Evolutionary conservation across 1,284 basidiomycete genomes (phyloP).

Genomic region (Leccinum cinnamomeum): DNA sequence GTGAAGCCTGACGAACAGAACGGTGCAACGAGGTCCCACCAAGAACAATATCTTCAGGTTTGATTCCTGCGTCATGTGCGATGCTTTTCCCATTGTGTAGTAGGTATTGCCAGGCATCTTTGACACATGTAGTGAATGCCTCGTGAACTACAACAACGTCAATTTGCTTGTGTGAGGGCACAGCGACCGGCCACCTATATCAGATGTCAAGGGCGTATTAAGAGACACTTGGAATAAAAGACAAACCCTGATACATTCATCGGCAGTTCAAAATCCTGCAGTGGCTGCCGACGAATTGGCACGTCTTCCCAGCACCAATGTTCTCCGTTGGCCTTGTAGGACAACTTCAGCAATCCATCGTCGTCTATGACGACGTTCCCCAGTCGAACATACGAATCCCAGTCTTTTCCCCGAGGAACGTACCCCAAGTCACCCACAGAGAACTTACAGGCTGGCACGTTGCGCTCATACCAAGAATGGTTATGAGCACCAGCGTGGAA

Average conservation of each 20-base stretch:
- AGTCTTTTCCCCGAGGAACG: constrained; percentile 37
- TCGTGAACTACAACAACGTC: constrained; percentile 43
- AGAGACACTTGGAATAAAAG: neutral
- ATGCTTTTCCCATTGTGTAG: constrained; percentile 38
- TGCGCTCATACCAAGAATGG: constrained; percentile 43
- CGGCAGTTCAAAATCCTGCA: constrained; percentile 36
- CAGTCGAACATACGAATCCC: constrained; percentile 41
- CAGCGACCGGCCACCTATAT: constrained; percentile 48
- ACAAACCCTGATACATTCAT: constrained; percentile 42
- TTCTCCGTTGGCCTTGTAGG: constrained; percentile 25
- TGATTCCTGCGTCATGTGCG: constrained; percentile 36
- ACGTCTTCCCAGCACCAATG: constrained; percentile 41
- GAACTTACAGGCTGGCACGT: constrained; percentile 41
- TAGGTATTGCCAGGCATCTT: constrained; percentile 47
- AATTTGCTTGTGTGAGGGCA: constrained; percentile 39
- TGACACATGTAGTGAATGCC: constrained; percentile 30
- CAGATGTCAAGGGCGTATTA: constrained; percentile 1
- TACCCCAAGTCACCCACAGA: constrained; percentile 50
- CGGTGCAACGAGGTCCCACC: constrained; percentile 32
- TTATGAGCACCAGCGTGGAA: constrained; percentile 39
- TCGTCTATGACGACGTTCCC: constrained; percentile 41
- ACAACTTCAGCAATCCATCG: constrained; percentile 20
- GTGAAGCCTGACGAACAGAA: neutral
- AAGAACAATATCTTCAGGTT: constrained; percentile 46
- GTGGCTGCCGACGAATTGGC: constrained; percentile 26